phyloP scores from a whole-genome alignment of 768 basidiomycete genomes.

The Artomyces pyxidatus region DNA sequence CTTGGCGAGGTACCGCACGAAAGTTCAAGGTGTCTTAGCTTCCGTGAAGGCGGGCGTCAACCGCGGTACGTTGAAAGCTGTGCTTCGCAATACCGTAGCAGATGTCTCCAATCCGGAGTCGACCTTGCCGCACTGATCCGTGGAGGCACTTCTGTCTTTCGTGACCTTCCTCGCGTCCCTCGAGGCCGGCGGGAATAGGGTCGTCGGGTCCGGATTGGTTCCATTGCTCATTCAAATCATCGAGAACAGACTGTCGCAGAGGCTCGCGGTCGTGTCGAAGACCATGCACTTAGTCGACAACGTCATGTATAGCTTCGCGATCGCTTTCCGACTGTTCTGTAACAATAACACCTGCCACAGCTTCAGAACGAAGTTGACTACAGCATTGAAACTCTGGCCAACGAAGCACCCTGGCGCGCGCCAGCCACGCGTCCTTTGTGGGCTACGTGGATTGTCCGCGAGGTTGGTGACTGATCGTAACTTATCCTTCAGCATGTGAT shows the following conservation, averaged over 20 bases:
- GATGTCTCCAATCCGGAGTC: conserved; percentile 64
- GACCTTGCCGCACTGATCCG: conserved; percentile 60
- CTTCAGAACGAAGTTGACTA: conserved; percentile 26
- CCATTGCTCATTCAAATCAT: conserved; percentile 85
- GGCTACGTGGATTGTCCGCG: conserved; percentile 27
- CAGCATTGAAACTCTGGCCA: conserved; percentile 29
- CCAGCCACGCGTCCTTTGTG: conserved; percentile 40
- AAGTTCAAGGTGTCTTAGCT: conserved; percentile 78
- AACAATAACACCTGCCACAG: conserved; percentile 33
- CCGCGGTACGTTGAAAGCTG: conserved; percentile 88
- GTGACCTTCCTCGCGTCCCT: conserved; percentile 83
- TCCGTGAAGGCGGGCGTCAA: conserved; percentile 93
- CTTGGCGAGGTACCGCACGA: conserved; percentile 74
- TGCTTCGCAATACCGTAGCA: conserved; percentile 74
- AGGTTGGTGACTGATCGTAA: conserved; percentile 1
- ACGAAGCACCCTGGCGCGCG: conserved; percentile 45
- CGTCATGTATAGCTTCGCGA: conserved; percentile 82
- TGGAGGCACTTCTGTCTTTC: conserved; percentile 81
- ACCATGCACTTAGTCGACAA: conserved; percentile 90
- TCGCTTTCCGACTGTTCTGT: conserved; percentile 82
- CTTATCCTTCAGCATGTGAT: conserved; percentile 70
- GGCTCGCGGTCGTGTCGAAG: conserved; percentile 76
- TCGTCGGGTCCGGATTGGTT: conserved; percentile 88
- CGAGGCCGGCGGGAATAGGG: conserved; percentile 82
- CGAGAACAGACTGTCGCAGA: conserved; percentile 61